phyloP scores from a whole-genome alignment of 2,329 filamentous ascomycete genomes.

The Cadophora gregata region DNA sequence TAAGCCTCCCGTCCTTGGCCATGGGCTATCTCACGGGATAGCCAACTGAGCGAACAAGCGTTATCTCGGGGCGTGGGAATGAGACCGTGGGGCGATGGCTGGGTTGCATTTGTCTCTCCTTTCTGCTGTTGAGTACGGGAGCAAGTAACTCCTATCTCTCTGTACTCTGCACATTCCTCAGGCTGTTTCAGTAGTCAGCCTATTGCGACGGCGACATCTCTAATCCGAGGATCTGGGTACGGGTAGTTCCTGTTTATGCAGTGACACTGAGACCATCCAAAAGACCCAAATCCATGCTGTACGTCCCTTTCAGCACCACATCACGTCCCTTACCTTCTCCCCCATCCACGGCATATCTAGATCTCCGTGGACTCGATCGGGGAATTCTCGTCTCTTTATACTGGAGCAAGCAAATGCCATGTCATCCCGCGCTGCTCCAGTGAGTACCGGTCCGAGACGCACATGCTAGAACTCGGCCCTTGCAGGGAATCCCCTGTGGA shows the following conservation, averaged over 20 bases:
- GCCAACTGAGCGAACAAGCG: conserved; percentile 5
- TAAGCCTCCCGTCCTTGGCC: conserved; percentile 15
- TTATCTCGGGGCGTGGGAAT: conserved; percentile 27
- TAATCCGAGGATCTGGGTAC: neutral
- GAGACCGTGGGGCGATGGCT: neutral
- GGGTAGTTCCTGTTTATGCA: neutral
- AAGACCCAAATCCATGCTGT: neutral
- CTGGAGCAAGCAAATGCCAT: neutral
- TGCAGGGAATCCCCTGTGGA: neutral
- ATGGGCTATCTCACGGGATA: neutral
- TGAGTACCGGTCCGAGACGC: neutral
- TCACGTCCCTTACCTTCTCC: neutral
- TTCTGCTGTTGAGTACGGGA: neutral
- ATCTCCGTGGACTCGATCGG: conserved; percentile 29
- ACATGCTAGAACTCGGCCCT: neutral
- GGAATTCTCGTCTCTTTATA: conserved; percentile 22
- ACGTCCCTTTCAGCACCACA: neutral
- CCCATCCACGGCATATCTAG: neutral
- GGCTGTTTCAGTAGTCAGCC: neutral
- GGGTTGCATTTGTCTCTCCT: neutral
- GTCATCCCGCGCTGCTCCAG: conserved; percentile 1
- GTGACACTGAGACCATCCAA: neutral
- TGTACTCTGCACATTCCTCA: neutral
- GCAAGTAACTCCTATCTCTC: conserved; percentile 11
- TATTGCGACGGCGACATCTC: neutral